Base-by-base conservation (phyloP, 2,329 filamentous ascomycete species). In the Epichloe coenophiala region DNA sequence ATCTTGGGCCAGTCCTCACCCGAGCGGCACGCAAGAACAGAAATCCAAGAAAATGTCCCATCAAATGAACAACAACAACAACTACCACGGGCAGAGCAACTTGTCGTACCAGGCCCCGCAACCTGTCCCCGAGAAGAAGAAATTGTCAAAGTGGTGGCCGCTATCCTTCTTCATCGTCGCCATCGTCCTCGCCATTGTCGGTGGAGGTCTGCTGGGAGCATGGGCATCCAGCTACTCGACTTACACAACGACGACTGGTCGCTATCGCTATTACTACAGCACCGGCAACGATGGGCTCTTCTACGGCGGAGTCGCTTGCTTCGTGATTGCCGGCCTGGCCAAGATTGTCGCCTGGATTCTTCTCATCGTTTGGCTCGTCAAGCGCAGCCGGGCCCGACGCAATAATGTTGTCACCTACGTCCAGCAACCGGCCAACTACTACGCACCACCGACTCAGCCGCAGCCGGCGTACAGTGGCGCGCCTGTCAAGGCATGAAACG, bases 131-230 rank as follows among this genome's bases (percentile, higher is more conserved):
- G 15, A 45, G 11, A 35, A n/a, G 27, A 45, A 45, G 31, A 45
- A 17, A 17, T 50, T 27, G 17, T 50, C 48, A 15, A 45, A 40
- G 27, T 46, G 48, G 43, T 50, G 48, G 48, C 48, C 48, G n/a
- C 3, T 50, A 2, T 46, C 37, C 36, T 47, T 46, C 49, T 47
- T 50, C 49, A 41, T 42, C 43, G 6, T 35, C 8, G 8, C 37
- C 17, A 35, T 42, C 37, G 37, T 47, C 36, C 47, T 50, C 27
- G 8, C 42, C 43, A 46, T 50, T 12, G 39, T 47, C 17, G 49
- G 49, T 13, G 31, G 38, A 21, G 36, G 49, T 21, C 49, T 50
- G 17, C 15, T 41, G 23, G 49, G 49, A 36, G 49, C 43, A 7
- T 50, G 49, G 49, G 44, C n/a, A 3, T 21, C 49, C 1, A 50